phyloP scores from a whole-genome alignment of 2,329 filamentous ascomycete genomes.

The Alternaria panax region DNA sequence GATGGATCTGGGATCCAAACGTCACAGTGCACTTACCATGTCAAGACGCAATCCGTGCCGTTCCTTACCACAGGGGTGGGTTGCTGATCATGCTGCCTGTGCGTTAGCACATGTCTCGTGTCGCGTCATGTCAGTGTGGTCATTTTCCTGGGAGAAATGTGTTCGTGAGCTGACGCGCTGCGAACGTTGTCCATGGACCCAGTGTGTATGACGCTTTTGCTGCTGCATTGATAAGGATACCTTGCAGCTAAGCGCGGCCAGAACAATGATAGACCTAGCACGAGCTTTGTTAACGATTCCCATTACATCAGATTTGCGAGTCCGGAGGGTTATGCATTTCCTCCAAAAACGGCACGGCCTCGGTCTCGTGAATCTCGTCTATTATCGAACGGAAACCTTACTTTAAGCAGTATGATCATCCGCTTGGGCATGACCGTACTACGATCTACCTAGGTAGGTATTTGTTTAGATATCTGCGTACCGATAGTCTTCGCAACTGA shows the following conservation, averaged over 20 bases:
- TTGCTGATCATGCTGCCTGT: slow-evolving; percentile 6
- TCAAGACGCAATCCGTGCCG: slow-evolving; percentile 4
- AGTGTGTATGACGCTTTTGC: background rate
- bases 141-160: background rate
- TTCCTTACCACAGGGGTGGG: slow-evolving; percentile 4
- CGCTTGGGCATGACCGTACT: background rate
- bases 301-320: background rate
- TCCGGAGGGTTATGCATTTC: background rate
- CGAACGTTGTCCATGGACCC: background rate
- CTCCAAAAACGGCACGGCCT: background rate
- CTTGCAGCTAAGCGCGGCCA: background rate
- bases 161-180: background rate
- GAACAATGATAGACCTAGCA: background rate
- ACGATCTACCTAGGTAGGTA: background rate
- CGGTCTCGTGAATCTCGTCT: background rate
- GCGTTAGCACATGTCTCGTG: slow-evolving; percentile 6
- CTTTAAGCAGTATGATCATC: background rate
- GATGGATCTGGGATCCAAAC: slow-evolving; percentile 6
- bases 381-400: background rate
- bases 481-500: background rate
- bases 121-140: background rate
- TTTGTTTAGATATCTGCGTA: background rate
- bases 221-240: background rate
- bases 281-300: background rate
- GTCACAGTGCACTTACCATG: background rate